A percentile compares a stretch with the other conserved stretches of the same genome.
These are phyloP conservation scores for Exidia glandulosa DNA, from an alignment of 768 basidiomycete species.

Conservation along the genomic window DNA sequence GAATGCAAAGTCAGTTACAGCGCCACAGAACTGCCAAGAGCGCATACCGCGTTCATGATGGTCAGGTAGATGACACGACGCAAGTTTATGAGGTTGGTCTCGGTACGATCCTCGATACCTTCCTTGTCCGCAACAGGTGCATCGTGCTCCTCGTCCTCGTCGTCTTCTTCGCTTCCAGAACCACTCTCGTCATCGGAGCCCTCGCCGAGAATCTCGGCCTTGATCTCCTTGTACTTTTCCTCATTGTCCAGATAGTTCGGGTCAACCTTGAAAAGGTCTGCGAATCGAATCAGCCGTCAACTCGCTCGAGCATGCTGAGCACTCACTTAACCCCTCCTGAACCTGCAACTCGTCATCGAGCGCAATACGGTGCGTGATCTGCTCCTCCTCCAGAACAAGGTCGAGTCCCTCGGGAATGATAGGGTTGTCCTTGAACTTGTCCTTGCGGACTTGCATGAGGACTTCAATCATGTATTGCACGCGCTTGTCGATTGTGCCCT, in stretches of 20 bases:
- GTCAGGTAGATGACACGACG: constrained; percentile 91
- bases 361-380: constrained; percentile 88
- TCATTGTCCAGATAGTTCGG: constrained; percentile 83
- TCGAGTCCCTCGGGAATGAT: constrained; percentile 89
- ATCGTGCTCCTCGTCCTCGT: constrained; percentile 38
- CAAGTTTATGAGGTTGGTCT: constrained; percentile 91
- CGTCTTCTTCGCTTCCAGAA: constrained; percentile 47
- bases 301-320: too few relatives aligned
- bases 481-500: constrained; percentile 88
- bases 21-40: background rate
- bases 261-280: constrained; percentile 94
- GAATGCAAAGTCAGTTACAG: constrained; percentile 1
- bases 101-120: constrained; percentile 90
- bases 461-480: constrained; percentile 99
- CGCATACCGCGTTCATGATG: constrained; percentile 81
- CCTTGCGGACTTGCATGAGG: constrained; percentile 96
- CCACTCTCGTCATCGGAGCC: constrained; percentile 54
- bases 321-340: constrained; percentile 87
- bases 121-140: constrained; percentile 65
- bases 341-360: constrained; percentile 90
- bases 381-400: constrained; percentile 94
- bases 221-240: constrained; percentile 87
- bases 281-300: constrained; percentile 6
- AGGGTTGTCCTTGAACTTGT: constrained; percentile 99
- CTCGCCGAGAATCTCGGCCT: constrained; percentile 86